These are phyloP conservation scores for Colletotrichum sp. DNA, from an alignment of 2,329 filamentous ascomycete species.

Conservation along the genomic window DNA sequence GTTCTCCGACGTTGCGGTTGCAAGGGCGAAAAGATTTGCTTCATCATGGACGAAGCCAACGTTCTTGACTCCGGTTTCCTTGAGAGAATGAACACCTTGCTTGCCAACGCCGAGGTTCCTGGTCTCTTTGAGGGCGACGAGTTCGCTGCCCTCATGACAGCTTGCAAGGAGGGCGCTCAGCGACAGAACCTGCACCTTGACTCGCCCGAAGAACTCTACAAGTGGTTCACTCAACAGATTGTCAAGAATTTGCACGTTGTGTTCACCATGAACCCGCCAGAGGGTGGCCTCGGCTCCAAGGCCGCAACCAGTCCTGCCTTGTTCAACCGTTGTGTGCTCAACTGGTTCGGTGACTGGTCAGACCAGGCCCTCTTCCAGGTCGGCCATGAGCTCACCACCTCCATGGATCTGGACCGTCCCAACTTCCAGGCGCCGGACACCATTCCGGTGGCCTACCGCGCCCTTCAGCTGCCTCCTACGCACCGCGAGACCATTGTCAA, in stretches of 20 bases:
- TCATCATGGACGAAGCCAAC: constrained; percentile 99
- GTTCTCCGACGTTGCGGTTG: constrained; percentile 93
- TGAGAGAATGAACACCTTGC: constrained; percentile 97
- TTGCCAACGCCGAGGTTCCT: constrained; percentile 99
- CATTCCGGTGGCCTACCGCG: constrained; percentile 90
- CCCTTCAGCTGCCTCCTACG: constrained; percentile 81
- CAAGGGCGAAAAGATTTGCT: constrained; percentile 99
- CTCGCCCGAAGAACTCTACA: constrained; percentile 99
- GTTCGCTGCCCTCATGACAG: constrained; percentile 97
- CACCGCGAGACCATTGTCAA: constrained; percentile 95
- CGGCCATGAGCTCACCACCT: constrained; percentile 91
- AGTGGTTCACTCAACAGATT: constrained; percentile 99
- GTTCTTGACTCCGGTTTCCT: constrained; percentile 98
- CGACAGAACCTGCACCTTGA: constrained; percentile 93
- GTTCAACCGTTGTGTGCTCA: constrained; percentile 99
- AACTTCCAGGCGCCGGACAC: constrained; percentile 88
- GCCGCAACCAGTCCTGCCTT: constrained; percentile 96
- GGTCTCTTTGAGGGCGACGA: constrained; percentile 99
- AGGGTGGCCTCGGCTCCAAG: constrained; percentile 93
- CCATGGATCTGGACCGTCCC: constrained; percentile 90
- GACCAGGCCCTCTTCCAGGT: constrained; percentile 99
- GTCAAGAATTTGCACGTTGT: constrained; percentile 99
- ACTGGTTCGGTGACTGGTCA: constrained; percentile 99
- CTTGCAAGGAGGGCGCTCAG: constrained; percentile 97
- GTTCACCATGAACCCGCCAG: constrained; percentile 99